These are phyloP conservation scores for Paxillus involutus DNA, from an alignment of 768 basidiomycete genomes.

Conservation along the genomic window DNA sequence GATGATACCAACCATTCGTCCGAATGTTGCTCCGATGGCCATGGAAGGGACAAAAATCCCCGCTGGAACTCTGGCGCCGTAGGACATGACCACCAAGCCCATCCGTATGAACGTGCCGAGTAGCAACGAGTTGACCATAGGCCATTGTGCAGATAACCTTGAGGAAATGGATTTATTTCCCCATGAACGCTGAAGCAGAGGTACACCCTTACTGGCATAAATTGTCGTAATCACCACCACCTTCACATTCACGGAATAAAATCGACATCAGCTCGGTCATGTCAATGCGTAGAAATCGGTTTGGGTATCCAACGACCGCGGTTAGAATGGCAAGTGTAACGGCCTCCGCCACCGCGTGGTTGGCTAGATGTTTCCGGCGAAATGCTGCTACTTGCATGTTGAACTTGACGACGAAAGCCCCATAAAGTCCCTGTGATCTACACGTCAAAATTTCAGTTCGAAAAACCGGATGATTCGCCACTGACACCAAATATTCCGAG, in stretches of 20 bases:
- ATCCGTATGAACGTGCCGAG: slow-evolving; percentile 89
- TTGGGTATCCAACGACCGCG: slow-evolving; percentile 90
- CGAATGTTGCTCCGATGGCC: slow-evolving; percentile 97
- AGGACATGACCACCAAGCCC: slow-evolving; percentile 85
- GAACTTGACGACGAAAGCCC: slow-evolving; percentile 95
- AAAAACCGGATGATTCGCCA: slow-evolving; percentile 7
- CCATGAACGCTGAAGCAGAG: not conserved
- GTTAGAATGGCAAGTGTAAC: slow-evolving; percentile 85
- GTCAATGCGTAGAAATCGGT: slow-evolving; percentile 91
- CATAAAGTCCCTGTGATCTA: slow-evolving; percentile 81
- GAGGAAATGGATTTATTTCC: slow-evolving; percentile 4
- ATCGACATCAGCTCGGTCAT: slow-evolving; percentile 98
- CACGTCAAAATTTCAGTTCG: slow-evolving; percentile 9
- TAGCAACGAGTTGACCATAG: slow-evolving; percentile 88
- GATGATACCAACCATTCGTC: slow-evolving; percentile 94
- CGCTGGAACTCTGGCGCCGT: slow-evolving; percentile 94
- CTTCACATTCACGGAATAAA: slow-evolving; percentile 94
- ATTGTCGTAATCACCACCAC: slow-evolving; percentile 86
- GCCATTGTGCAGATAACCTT: slow-evolving; percentile 90
- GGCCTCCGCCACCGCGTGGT: slow-evolving; percentile 87
- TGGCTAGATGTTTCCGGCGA: slow-evolving; percentile 83
- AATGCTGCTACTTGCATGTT: slow-evolving; percentile 95
- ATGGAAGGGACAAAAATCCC: slow-evolving; percentile 99
- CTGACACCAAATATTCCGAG: slow-evolving; percentile 94
- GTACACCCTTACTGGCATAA: slow-evolving; percentile 83